Percentiles rank a stretch among this genome's conserved stretches.
phyloP scores from a whole-genome alignment of 1,284 basidiomycete species.

The Ceratobasidium sp. region DNA sequence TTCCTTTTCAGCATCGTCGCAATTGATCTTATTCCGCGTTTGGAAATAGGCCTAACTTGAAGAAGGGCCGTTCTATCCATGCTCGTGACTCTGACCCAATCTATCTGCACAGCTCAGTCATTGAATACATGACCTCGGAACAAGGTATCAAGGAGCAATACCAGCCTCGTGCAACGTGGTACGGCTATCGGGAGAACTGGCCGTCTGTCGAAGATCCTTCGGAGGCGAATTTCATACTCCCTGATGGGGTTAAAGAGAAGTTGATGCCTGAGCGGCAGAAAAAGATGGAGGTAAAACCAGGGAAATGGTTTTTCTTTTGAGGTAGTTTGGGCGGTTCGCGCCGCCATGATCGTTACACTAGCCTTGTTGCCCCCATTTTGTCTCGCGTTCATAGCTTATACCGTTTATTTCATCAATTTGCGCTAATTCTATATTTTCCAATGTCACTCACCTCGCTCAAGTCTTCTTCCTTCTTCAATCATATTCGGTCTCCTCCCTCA shows the following conservation, averaged over 20 bases:
- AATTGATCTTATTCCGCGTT: neutral
- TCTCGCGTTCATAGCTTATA: too few relatives aligned
- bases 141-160: neutral
- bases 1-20: neutral
- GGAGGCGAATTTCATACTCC: neutral
- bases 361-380: too few relatives aligned
- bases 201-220: constrained; percentile 11
- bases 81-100: neutral
- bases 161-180: constrained; percentile 16
- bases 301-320: neutral
- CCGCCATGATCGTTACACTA: too few relatives aligned
- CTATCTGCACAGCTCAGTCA: constrained; percentile 30
- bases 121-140: neutral
- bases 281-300: neutral
- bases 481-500: too few relatives aligned
- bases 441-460: too few relatives aligned
- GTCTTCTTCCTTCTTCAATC: too few relatives aligned
- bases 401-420: too few relatives aligned
- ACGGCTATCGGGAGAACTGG: neutral
- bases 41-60: constrained; percentile 2
- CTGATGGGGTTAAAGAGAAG: neutral
- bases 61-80: neutral
- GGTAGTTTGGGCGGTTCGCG: too few relatives aligned
- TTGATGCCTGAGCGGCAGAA: neutral
- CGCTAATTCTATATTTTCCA: too few relatives aligned